A percentile compares a stretch with the other conserved stretches of the same genome.
These are phyloP conservation scores for Solanum hybrid DNA, from an alignment of 305 asterid species.

Conservation along the genomic window DNA sequence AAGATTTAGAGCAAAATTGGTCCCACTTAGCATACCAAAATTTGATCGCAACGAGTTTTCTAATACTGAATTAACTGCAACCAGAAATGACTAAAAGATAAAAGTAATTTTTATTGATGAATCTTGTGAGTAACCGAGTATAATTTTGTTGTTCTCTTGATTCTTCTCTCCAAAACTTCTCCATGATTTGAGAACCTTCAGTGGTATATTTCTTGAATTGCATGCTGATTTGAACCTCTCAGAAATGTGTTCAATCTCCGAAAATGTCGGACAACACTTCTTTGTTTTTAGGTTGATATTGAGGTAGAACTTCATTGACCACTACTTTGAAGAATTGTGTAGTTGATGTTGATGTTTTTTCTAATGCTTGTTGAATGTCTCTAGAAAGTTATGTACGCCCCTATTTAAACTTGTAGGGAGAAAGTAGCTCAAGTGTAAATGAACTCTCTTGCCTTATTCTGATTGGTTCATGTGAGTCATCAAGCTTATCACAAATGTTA, in stretches of 20 bases:
- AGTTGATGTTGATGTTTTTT: neutral
- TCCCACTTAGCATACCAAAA: neutral
- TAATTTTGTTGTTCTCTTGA: neutral
- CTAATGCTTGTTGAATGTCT: neutral
- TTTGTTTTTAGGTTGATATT: neutral
- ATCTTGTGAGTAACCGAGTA: neutral
- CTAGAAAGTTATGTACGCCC: neutral
- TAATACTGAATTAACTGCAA: neutral
- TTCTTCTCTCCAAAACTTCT: neutral
- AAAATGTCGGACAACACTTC: neutral
- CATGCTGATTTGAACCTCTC: neutral
- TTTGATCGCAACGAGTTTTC: neutral
- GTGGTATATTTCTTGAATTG: neutral
- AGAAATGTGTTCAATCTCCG: neutral
- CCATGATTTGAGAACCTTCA: neutral
- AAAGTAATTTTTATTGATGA: neutral
- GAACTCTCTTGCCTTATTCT: neutral
- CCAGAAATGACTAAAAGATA: no score
- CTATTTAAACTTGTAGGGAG: neutral
- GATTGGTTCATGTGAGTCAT: neutral
- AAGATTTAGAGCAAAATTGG: neutral
- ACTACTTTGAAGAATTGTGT: neutral
- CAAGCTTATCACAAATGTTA: neutral
- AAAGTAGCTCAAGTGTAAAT: neutral
- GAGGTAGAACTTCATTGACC: neutral